Base-by-base conservation (phyloP, 345 rosid genomes). In the Brassica incana region DNA sequence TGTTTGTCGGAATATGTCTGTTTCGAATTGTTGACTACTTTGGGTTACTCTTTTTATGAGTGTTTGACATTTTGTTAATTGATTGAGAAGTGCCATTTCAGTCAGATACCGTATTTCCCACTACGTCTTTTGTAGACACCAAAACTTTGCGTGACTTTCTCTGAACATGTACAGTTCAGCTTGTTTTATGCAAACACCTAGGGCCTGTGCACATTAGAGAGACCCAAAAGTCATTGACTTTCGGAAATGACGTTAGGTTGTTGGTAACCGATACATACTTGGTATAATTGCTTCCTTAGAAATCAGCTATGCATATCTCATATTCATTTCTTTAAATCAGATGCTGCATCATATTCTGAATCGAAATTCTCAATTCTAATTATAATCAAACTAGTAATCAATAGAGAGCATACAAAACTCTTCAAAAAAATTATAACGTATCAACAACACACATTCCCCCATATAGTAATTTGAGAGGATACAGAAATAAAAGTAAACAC, bases 1-100 rank as follows among this genome's bases (percentile, higher is more conserved):
- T 60, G n/a, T 71, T 71, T 68, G 72, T 70, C 30, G 5, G 15
- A 30, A 30, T 71, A 10, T 38, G 20, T 36, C 18, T 72, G 68
- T n/a, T 62, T 71, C 35, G 35, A 10, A 65, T 48, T 4, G 3
- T 30, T 35, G n/a, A 56, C 18, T 61, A 35, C 23, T 72, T 33
- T 33, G 15, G 48, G 30, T 58, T 52, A 16, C 27, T 63, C 15
- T 64, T 64, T 64, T 16, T 65, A 18, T 33, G 30, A 58, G 6
- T 14, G 25, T 56, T 58, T 40, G 20, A 36, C 33, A 3, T 33
- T 72, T 16, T 33, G 18, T 3, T 16, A 3, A 10, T 30, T 16
- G 32, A 67, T 67, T 67, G 72, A 23, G 40, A 40, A 66, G 32
- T 43, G 50, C 50, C 50, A 43, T 43, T 2, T 43, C 4, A 43